phyloP scores from a whole-genome alignment of 352 stramenopile species.

The Globisporangium mamillatum region DNA sequence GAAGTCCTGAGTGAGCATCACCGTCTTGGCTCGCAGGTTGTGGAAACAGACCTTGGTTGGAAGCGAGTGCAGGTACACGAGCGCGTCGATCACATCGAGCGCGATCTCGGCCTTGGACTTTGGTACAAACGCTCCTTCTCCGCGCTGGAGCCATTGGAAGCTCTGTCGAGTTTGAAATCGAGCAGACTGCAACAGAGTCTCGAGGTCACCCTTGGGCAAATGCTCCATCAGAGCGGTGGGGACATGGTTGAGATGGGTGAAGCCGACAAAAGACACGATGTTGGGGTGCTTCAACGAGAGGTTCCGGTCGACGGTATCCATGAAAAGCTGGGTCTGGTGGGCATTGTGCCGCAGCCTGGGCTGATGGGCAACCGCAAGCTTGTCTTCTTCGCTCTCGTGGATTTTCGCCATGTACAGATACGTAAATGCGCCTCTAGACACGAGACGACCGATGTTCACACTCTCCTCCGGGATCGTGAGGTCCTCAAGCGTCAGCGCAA shows the following conservation, averaged over 20 bases:
- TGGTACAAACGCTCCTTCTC: conserved; percentile 11
- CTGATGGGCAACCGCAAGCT: conserved; percentile 13
- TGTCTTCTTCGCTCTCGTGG: background rate
- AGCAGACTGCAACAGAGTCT: conserved; percentile 27
- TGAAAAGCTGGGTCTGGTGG: conserved; percentile 17
- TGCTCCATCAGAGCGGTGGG: conserved; percentile 43
- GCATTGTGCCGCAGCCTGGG: conserved; percentile 16
- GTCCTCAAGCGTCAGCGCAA: background rate
- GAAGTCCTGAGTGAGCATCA: conserved; percentile 41
- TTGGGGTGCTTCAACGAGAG: conserved; percentile 27
- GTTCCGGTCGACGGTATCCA: conserved; percentile 33
- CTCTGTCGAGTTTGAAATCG: conserved; percentile 23
- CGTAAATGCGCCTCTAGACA: background rate
- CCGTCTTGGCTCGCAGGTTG: conserved; percentile 41
- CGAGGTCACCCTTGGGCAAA: conserved; percentile 41
- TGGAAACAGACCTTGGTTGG: conserved; percentile 33
- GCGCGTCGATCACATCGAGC: conserved; percentile 60
- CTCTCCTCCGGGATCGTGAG: background rate
- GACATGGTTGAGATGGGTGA: conserved; percentile 23
- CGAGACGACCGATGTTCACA: background rate
- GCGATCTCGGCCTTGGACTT: conserved; percentile 70
- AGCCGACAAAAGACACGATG: conserved; percentile 39
- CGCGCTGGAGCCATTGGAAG: conserved; percentile 33
- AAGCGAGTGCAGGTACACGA: conserved; percentile 72
- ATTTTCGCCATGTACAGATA: background rate